These are phyloP conservation scores for Fusarium falciforme DNA, from an alignment of 2,329 filamentous ascomycete genomes.

Conservation along the genomic window DNA sequence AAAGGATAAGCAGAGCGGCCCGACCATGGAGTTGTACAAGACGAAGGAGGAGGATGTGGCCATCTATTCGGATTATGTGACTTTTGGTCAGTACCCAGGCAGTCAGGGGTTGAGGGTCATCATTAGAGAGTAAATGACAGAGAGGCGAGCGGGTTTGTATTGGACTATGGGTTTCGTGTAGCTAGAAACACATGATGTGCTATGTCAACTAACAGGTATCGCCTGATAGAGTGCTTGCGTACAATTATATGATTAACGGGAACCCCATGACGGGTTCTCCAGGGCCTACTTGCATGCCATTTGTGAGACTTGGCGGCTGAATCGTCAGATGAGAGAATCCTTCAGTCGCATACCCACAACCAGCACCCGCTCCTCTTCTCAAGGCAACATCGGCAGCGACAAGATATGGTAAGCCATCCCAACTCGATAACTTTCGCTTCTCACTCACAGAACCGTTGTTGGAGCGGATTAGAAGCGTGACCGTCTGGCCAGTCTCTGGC, in stretches of 20 bases:
- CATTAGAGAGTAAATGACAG: conserved; percentile 2
- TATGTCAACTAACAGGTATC: background rate
- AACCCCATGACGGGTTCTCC: background rate
- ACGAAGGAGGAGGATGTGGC: conserved; percentile 26
- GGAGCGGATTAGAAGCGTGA: background rate
- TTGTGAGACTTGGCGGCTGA: background rate
- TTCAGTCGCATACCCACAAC: background rate
- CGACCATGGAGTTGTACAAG: conserved; percentile 31
- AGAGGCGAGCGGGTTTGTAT: too few species aligned
- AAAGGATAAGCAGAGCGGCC: conserved; percentile 4
- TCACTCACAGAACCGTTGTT: background rate
- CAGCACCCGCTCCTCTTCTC: background rate
- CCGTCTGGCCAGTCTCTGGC: background rate
- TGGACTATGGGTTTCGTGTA: background rate
- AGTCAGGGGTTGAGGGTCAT: conserved; percentile 23
- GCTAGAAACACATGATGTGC: background rate
- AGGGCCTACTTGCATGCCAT: background rate
- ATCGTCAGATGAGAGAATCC: background rate
- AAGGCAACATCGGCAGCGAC: too few species aligned
- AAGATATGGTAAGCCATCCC: background rate
- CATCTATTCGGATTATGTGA: conserved; percentile 30
- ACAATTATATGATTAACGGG: background rate
- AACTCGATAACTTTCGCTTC: background rate
- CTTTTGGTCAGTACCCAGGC: conserved; percentile 10
- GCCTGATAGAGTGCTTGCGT: background rate